These are phyloP conservation scores for Pseudozyma pruni DNA, from an alignment of 1,284 basidiomycete genomes.

Conservation along the genomic window DNA sequence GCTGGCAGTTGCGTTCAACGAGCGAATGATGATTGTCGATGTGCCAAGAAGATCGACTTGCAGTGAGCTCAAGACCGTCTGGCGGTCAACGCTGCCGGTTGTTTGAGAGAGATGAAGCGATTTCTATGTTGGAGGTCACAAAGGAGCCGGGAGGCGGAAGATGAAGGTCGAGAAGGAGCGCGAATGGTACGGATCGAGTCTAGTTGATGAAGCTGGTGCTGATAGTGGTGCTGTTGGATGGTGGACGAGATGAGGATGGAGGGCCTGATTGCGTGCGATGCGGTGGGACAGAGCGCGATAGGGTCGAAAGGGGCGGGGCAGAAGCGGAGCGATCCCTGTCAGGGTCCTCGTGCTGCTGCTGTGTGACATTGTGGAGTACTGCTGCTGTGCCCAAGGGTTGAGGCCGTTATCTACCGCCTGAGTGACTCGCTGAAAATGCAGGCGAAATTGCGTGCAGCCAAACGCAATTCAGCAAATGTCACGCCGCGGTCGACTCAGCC, in stretches of 20 bases:
- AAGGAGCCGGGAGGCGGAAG: not conserved
- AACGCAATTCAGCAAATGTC: too few species aligned
- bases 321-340: not conserved
- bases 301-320: too few species aligned
- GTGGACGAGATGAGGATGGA: too few species aligned
- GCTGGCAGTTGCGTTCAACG: not conserved
- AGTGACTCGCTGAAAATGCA: too few species aligned
- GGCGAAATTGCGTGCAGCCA: too few species aligned
- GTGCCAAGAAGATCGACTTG: not conserved
- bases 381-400: conserved; percentile 2
- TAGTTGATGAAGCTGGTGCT: not conserved
- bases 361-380: not conserved
- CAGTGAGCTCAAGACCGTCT: not conserved
- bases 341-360: conserved; percentile 13
- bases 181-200: not conserved
- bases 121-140: too few species aligned
- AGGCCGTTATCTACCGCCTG: conserved; percentile 12
- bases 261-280: too few species aligned
- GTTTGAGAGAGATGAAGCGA: too few species aligned
- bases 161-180: too few species aligned
- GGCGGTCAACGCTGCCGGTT: conserved; percentile 5
- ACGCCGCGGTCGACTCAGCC: too few species aligned
- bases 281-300: too few species aligned
- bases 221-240: too few species aligned
- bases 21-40: not conserved